Base-by-base conservation (phyloP, 169 alveolate species). In the Cryptosporidium andersoni region DNA sequence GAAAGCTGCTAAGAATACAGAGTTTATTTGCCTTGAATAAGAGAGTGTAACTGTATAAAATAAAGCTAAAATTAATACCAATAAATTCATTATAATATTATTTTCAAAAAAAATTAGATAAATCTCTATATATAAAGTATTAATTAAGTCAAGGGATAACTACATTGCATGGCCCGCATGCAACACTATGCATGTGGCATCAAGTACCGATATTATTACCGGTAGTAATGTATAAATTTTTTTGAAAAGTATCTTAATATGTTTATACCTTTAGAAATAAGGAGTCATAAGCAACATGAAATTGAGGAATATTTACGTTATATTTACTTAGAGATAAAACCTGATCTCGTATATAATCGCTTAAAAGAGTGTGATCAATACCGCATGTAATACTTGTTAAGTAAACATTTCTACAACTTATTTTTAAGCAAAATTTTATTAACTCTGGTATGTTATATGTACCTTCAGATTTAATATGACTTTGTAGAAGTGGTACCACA, bases 1-100 rank as follows among this genome's bases (percentile, higher is more conserved):
- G 60, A 74, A 74, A 12, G 85, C 56, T 45, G 85, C 85, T 16
- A 74, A 40, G 45, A 74, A 74, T 55, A 74, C 64, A 4, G 85
- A 53, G 12, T 51, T 74, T 16, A 74, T 36, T 8, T 52, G 67
- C 2, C 67, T 25, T 55, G 85, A 66, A 14, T 60, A 58, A 16
- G 85, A 42, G 12, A 42, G 52, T 74, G 52, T 51, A 56, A 74
- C 42, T 4, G 60, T 48, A 40, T 52, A 16, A 47, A 48, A 58
- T 3, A 58, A 16, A 9, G 34, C 40, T 12, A 74, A 42, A 12
- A 58, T 45, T 47, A 74, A 16, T 14, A 58, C 6, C 14, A 67
- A 40, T 14, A 53, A n/a, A n/a, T 42, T 67, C 82, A 67, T 67
- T 25, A n/a, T 67, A 53, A 16, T 37, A 53, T 37, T 53, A 53